Conservation (phyloP, 768 basidiomycete genomes). For the Macrolepiota dolichaula region DNA sequence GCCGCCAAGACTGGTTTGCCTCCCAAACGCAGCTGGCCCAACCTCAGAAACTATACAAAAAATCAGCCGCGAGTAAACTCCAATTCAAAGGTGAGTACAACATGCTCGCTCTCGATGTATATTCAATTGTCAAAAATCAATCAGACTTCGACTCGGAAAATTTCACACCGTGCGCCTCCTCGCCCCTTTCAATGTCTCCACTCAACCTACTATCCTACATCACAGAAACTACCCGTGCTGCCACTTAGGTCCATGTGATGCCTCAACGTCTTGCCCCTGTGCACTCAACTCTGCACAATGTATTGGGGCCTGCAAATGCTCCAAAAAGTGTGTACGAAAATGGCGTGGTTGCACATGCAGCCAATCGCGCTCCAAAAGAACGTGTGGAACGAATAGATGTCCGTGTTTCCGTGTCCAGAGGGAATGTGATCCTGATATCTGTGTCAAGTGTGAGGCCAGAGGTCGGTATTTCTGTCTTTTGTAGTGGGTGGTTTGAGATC, state of each 20-base stretch:
- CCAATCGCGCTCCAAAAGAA: constrained; percentile 14
- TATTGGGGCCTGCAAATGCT: constrained; percentile 45
- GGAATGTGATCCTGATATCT: constrained; percentile 56
- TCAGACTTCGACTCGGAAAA: constrained; percentile 3
- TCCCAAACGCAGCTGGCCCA: background rate
- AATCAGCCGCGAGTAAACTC: background rate
- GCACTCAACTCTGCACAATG: constrained; percentile 36
- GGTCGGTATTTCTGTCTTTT: background rate
- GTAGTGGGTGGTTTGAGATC: background rate
- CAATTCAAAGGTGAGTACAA: constrained; percentile 3
- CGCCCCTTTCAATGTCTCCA: background rate
- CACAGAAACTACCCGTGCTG: constrained; percentile 35
- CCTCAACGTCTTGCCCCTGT: constrained; percentile 36
- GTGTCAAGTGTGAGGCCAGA: constrained; percentile 36
- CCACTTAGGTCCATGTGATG: constrained; percentile 46
- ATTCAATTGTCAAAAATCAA: background rate
- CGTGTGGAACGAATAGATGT: constrained; percentile 27
- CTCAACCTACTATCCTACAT: background rate
- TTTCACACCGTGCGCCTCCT: constrained; percentile 11
- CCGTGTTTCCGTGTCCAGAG: constrained; percentile 28
- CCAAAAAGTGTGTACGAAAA: constrained; percentile 37
- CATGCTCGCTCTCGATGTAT: background rate
- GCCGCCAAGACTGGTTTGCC: constrained; percentile 15
- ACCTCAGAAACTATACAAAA: background rate
- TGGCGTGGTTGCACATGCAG: constrained; percentile 35